phyloP scores from a whole-genome alignment of 108 stramenopile species.

The Hondaea fermentalgiana region DNA sequence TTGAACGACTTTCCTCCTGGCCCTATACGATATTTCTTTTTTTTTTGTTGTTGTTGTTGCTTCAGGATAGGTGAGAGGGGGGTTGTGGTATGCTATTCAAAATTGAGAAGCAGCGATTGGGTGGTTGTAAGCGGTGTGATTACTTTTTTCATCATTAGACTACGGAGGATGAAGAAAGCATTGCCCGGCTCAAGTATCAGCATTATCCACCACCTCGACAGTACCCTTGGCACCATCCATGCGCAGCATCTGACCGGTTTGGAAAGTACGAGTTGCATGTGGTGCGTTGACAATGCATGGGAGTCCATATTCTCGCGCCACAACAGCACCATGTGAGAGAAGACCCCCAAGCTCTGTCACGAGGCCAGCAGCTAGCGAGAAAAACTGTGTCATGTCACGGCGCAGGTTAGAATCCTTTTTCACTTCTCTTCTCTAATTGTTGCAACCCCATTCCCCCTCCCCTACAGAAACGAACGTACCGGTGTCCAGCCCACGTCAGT shows the following conservation, averaged over 20 bases:
- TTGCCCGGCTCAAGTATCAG: not conserved
- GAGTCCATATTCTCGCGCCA: not conserved
- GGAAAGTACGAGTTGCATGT: not conserved
- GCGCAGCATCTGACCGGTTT: not conserved
- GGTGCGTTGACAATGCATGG: not conserved
- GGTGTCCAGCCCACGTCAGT: not conserved
- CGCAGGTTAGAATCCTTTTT: not conserved
- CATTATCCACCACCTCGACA: not conserved
- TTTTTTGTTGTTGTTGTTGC: not conserved
- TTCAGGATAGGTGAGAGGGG: not conserved
- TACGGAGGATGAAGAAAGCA: too few species aligned
- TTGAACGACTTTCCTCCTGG: not conserved
- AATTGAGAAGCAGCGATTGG: too few species aligned
- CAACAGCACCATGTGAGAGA: not conserved
- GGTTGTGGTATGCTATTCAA: too few species aligned
- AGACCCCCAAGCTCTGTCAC: not conserved
- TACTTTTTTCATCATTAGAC: too few species aligned
- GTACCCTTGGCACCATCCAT: not conserved
- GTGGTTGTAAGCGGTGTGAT: too few species aligned
- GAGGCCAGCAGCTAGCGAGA: not conserved
- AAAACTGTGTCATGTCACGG: not conserved
- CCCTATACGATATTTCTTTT: not conserved
- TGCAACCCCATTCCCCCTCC: not conserved
- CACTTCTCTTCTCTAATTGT: not conserved
- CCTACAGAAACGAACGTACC: not conserved